These are phyloP conservation scores for Ustilago cynodontis DNA, from an alignment of 1,284 basidiomycete genomes.

Conservation along the genomic window DNA sequence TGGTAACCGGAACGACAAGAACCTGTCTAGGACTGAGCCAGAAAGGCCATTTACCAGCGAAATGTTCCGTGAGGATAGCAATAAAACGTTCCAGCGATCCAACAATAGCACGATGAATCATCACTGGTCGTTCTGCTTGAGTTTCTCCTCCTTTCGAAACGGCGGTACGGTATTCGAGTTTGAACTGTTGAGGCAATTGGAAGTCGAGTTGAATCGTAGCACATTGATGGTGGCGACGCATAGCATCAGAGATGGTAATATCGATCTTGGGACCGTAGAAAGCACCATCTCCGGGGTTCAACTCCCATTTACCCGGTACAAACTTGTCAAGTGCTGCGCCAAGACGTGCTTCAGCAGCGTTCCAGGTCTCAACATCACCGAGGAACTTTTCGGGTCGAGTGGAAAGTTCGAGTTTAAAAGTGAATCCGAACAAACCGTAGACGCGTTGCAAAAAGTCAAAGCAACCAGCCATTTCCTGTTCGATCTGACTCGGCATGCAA, in stretches of 20 bases:
- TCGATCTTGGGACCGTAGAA: slow-evolving; percentile 82
- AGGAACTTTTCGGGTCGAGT: slow-evolving; percentile 96
- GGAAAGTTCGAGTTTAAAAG: slow-evolving; percentile 94
- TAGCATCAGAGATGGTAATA: slow-evolving; percentile 94
- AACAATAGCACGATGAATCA: slow-evolving; percentile 97
- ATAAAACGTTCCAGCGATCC: slow-evolving; percentile 96
- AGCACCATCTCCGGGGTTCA: slow-evolving; percentile 96
- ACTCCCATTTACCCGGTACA: slow-evolving; percentile 90
- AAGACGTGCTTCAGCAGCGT: slow-evolving; percentile 90
- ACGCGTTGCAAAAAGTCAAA: slow-evolving; percentile 93
- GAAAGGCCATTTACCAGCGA: slow-evolving; percentile 99
- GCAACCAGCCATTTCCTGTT: slow-evolving; percentile 84
- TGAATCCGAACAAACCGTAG: slow-evolving; percentile 96
- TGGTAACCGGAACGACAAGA: slow-evolving; percentile 91
- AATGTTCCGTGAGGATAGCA: slow-evolving; percentile 96
- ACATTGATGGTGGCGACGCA: slow-evolving; percentile 90
- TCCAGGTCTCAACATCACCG: slow-evolving; percentile 89
- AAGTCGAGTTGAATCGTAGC: slow-evolving; percentile 99
- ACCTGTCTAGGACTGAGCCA: slow-evolving; percentile 97
- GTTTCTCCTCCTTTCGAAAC: slow-evolving; percentile 70
- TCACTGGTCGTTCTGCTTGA: slow-evolving; percentile 84
- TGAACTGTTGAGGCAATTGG: slow-evolving; percentile 97
- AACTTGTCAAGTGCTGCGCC: slow-evolving; percentile 85
- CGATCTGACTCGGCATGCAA: slow-evolving; percentile 94
- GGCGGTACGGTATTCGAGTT: slow-evolving; percentile 84